Evolutionary conservation across 805 yeast species (phyloP), one percentile per base, ranked within the genome.

Genomic region (Starmerella etchellsii): DNA sequence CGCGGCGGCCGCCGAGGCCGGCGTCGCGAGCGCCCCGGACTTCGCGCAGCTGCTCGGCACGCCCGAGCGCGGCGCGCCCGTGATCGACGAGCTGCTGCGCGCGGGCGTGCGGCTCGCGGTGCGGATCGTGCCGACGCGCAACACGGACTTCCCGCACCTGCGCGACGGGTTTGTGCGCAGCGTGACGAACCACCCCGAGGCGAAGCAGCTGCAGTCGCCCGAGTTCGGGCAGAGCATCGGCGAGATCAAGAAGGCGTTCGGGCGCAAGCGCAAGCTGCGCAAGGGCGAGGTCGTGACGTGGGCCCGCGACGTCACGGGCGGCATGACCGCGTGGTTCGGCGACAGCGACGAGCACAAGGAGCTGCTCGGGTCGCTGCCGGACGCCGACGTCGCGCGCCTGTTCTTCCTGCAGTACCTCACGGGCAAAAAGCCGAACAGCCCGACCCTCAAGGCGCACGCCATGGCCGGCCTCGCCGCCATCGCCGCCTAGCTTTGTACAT

Each of bases 111-210:
- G 75, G 42, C 69, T 84, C 50, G 65, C 76, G 34, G 78, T 85
- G 21, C 68, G 94, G 47, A 78, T 88, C 43, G 76, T 80, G 10
- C 96, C 98, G 0, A 76, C 79, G 15, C 73, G 95, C 56, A 84
- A 81, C 58, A 88, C 97, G 1, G 96, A 88, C 61, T 85, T 81
- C 61, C 75, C 76, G 47, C 97, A 91, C 57, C 62, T 88, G 54
- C 73, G 81, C 49, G 97, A 91, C 56, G 97, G 97, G 0, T 71
- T 91, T 46, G 71, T 84, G 36, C 78, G 87, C 57, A 75, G 94
- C 16, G 71, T 83, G 35, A 66, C 78, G 58, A 79, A 83, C 27
- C 74, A 74, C 54, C 75, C 79, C 2, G 62, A 68, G 44, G 72
- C 78, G 39, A 75, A 75, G 49, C 58, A 62, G 20, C 39, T 54